Evolutionary conservation across 2,329 filamentous ascomycete genomes (phyloP).

Genomic region (Curvularia sp.): DNA sequence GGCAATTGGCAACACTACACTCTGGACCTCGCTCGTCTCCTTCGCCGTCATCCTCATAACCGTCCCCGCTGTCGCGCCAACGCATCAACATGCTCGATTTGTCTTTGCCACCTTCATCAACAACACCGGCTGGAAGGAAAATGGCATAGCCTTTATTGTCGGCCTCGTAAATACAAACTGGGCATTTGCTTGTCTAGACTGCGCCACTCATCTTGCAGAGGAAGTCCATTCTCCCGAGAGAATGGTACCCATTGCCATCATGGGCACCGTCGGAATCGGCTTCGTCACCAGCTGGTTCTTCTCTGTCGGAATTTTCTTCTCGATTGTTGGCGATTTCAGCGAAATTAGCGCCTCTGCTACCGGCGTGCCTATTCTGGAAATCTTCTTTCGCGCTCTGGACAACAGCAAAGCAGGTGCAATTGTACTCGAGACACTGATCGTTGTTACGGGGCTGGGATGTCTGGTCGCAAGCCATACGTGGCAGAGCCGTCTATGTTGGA

Average conservation of each 20-base stretch:
- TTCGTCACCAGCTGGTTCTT: constrained; percentile 60
- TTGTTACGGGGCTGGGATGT: constrained; percentile 58
- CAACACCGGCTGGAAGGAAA: constrained; percentile 57
- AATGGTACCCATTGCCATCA: constrained; percentile 60
- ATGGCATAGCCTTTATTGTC: constrained; percentile 60
- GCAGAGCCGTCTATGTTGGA: constrained; percentile 61
- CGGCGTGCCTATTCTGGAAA: constrained; percentile 57
- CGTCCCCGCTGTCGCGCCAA: constrained; percentile 55
- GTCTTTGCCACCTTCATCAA: constrained; percentile 63
- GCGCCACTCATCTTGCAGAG: constrained; percentile 60
- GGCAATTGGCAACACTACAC: constrained; percentile 52
- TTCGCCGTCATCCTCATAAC: constrained; percentile 60
- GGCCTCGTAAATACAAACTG: constrained; percentile 61
- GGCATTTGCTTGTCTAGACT: constrained; percentile 60
- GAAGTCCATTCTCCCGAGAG: constrained; percentile 58
- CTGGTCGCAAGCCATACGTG: constrained; percentile 59
- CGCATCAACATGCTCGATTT: constrained; percentile 56
- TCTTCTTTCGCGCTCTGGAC: constrained; percentile 56
- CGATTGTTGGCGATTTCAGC: constrained; percentile 56
- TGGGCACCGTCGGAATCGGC: constrained; percentile 59
- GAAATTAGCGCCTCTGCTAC: constrained; percentile 53
- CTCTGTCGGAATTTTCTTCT: constrained; percentile 60
- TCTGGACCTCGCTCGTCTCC: constrained; percentile 58
- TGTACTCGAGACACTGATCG: constrained; percentile 56
- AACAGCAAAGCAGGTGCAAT: constrained; percentile 55